Conservation (phyloP, 2,329 filamentous ascomycete genomes). For the Aspergillus sp. region DNA sequence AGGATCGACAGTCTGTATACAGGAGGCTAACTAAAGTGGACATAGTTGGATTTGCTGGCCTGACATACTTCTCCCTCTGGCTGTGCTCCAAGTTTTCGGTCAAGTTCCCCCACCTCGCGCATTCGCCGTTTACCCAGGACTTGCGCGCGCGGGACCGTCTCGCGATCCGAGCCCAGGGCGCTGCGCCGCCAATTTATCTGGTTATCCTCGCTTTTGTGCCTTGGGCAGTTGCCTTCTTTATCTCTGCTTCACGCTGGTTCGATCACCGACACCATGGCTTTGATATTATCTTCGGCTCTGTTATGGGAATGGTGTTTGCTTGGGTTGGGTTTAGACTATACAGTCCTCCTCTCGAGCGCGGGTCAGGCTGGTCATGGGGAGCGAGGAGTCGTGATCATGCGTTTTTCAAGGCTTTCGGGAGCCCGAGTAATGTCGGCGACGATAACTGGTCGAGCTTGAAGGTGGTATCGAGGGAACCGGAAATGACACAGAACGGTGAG, state of each 20-base stretch:
- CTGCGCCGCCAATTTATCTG: slow-evolving; percentile 79
- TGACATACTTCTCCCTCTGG: slow-evolving; percentile 85
- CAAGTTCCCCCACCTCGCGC: slow-evolving; percentile 44
- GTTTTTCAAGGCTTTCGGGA: slow-evolving; percentile 50
- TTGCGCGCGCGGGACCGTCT: slow-evolving; percentile 21
- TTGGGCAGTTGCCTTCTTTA: slow-evolving; percentile 73
- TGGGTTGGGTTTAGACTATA: slow-evolving; percentile 82
- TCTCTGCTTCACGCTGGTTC: slow-evolving; percentile 81
- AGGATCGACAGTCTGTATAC: background rate
- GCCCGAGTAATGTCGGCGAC: slow-evolving; percentile 30
- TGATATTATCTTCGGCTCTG: slow-evolving; percentile 81
- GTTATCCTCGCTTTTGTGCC: slow-evolving; percentile 70
- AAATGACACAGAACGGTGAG: slow-evolving; percentile 3
- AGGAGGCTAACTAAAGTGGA: slow-evolving; percentile 7
- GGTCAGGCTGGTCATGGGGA: slow-evolving; percentile 88
- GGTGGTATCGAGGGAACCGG: background rate
- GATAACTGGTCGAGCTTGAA: slow-evolving; percentile 28
- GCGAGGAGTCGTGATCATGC: slow-evolving; percentile 70
- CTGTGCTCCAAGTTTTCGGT: slow-evolving; percentile 62
- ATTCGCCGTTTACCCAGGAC: slow-evolving; percentile 26
- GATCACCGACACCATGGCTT: slow-evolving; percentile 91
- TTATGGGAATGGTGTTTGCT: slow-evolving; percentile 70
- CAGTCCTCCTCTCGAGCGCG: slow-evolving; percentile 74
- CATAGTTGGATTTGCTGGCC: slow-evolving; percentile 68
- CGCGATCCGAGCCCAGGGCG: slow-evolving; percentile 69